A percentile compares a stretch with the other conserved stretches of the same genome.
These are phyloP conservation scores for Daucus carota DNA, from an alignment of 129 eudicot genomes.

Conservation along the genomic window DH1_v3.0 NC_030383.2:58976001-58976500, in stretches of 20 bases:
- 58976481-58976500: background rate
- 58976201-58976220: constrained; percentile 79
- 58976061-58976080: constrained; percentile 70
- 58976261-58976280: background rate
- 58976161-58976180: constrained; percentile 95
- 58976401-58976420: no score
- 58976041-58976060: constrained; percentile 81
- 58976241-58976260: background rate
- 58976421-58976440: no score
- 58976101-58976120: constrained; percentile 85
- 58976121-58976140: constrained; percentile 86
- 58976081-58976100: constrained; percentile 78
- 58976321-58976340: background rate
- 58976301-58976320: background rate
- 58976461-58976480: background rate
- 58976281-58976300: background rate
- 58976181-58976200: constrained; percentile 95
- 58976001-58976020: constrained; percentile 51
- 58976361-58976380: background rate
- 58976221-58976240: constrained; percentile 4
- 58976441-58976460: background rate
- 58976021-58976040: constrained; percentile 46
- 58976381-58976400: background rate
- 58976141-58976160: constrained; percentile 90
- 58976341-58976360: background rate